Percentiles rank a stretch among this genome's conserved stretches.
Evolutionary conservation across 2,329 filamentous ascomycete genomes (phyloP).

Genomic region (Balansia obtecta): DNA sequence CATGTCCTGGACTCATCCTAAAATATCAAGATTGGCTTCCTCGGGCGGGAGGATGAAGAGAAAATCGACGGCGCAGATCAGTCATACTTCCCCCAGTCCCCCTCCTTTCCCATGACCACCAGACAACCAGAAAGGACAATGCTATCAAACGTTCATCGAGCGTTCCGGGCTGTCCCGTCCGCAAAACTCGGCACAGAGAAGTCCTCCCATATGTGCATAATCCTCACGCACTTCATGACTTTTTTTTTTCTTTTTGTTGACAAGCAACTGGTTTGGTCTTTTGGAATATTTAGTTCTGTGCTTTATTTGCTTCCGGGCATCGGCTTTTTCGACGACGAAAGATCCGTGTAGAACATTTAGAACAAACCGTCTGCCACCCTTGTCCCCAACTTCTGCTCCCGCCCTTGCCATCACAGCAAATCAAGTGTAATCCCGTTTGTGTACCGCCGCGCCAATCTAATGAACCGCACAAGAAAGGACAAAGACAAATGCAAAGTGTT

Average conservation of each 20-base stretch:
- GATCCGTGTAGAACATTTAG: constrained; percentile 23
- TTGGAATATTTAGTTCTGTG: constrained; percentile 12
- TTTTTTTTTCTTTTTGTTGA: constrained; percentile 4
- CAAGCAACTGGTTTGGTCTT: not conserved
- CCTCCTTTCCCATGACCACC: not conserved
- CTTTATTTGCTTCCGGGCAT: constrained; percentile 21
- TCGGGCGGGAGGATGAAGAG: not conserved
- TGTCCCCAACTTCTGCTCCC: constrained; percentile 17
- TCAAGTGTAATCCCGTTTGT: constrained; percentile 35
- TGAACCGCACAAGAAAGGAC: constrained; percentile 37
- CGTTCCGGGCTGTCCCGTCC: not conserved
- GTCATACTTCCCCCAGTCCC: constrained; percentile 1
- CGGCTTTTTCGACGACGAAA: constrained; percentile 17
- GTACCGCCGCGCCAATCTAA: constrained; percentile 43
- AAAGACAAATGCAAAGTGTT: constrained; percentile 26
- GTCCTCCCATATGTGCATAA: constrained; percentile 1
- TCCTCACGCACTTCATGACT: not conserved
- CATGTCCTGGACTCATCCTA: constrained; percentile 1
- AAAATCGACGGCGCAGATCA: not conserved
- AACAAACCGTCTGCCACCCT: constrained; percentile 19
- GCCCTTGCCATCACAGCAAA: constrained; percentile 35
- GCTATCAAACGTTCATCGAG: not conserved
- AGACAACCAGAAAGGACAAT: not conserved
- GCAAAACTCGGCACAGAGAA: not conserved
- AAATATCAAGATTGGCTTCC: constrained; percentile 7